Conservation (phyloP, 2,329 filamentous ascomycete genomes). For the Dryadomyces sulphureus region DNA sequence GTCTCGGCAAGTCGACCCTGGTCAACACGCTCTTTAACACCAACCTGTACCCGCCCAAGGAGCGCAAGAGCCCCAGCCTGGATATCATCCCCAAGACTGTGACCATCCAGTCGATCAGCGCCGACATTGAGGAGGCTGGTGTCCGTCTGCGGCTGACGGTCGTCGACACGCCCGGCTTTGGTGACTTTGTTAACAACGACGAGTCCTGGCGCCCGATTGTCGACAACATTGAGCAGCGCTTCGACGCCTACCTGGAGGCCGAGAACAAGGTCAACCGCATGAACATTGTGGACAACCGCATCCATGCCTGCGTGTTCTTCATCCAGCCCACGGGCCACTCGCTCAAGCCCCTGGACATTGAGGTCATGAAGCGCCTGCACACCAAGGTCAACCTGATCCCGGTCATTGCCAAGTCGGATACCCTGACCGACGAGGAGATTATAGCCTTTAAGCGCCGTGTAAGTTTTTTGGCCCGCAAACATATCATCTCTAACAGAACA, state of each 20-base stretch:
- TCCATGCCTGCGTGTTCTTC: slow-evolving; percentile 98
- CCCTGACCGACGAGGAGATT: slow-evolving; percentile 94
- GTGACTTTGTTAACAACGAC: slow-evolving; percentile 99
- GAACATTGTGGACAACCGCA: slow-evolving; percentile 99
- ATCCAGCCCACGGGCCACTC: slow-evolving; percentile 98
- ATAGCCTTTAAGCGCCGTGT: slow-evolving; percentile 89
- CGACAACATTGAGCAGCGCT: slow-evolving; percentile 98
- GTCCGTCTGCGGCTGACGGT: slow-evolving; percentile 92
- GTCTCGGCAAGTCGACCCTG: slow-evolving; percentile 94
- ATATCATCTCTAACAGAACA: slow-evolving; percentile 21
- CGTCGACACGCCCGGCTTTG: slow-evolving; percentile 94
- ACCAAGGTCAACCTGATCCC: slow-evolving; percentile 99
- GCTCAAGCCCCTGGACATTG: slow-evolving; percentile 94
- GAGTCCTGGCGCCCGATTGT: slow-evolving; percentile 98
- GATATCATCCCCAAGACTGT: slow-evolving; percentile 99
- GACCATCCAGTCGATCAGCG: slow-evolving; percentile 85
- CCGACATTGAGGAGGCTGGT: slow-evolving; percentile 96
- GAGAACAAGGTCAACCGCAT: slow-evolving; percentile 99
- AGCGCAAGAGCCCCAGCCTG: slow-evolving; percentile 92
- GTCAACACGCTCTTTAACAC: slow-evolving; percentile 99
- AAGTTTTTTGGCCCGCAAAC: slow-evolving; percentile 26
- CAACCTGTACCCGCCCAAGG: slow-evolving; percentile 94
- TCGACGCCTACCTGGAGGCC: slow-evolving; percentile 93
- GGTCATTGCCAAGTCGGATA: slow-evolving; percentile 97
- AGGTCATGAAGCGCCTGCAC: slow-evolving; percentile 98